Evolutionary conservation across 1,284 basidiomycete species (phyloP).

Genomic region (Sporisorium exsertum): DNA sequence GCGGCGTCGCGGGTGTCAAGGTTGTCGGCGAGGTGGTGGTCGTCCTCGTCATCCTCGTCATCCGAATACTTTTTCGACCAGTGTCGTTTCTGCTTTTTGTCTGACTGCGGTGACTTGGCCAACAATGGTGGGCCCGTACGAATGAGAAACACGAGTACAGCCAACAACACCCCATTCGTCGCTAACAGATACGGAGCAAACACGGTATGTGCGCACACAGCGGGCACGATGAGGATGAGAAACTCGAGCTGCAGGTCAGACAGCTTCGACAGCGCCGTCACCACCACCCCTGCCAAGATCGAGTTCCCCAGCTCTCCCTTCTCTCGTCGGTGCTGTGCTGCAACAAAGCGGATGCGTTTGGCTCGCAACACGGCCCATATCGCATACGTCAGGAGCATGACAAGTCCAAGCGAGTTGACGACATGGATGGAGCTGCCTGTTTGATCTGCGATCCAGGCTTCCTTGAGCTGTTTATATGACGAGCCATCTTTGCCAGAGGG

Average conservation of each 20-base stretch:
- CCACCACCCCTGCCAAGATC: neutral
- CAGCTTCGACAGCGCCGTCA: neutral
- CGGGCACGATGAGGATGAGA: constrained; percentile 78
- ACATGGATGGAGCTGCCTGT: constrained; percentile 81
- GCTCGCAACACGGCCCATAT: constrained; percentile 24
- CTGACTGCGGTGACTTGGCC: neutral
- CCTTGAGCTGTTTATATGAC: constrained; percentile 83
- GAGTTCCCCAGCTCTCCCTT: neutral
- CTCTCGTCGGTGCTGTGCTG: neutral
- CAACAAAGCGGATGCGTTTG: constrained; percentile 27
- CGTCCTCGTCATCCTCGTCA: constrained; percentile 38
- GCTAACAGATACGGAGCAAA: constrained; percentile 75
- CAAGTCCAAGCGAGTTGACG: constrained; percentile 80
- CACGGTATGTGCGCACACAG: constrained; percentile 82
- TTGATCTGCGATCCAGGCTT: constrained; percentile 85
- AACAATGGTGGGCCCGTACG: constrained; percentile 6
- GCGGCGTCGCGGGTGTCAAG: neutral
- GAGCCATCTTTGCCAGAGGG: neutral
- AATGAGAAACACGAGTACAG: neutral
- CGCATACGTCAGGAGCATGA: constrained; percentile 76
- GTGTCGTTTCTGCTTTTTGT: constrained; percentile 28
- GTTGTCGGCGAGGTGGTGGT: neutral
- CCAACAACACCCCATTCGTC: constrained; percentile 73
- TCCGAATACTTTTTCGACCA: constrained; percentile 51
- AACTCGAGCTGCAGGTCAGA: constrained; percentile 73